Percentiles rank a stretch among this genome's conserved stretches.
phyloP scores from a whole-genome alignment of 352 stramenopile genomes.

The Phytophthora sojae region DNA sequence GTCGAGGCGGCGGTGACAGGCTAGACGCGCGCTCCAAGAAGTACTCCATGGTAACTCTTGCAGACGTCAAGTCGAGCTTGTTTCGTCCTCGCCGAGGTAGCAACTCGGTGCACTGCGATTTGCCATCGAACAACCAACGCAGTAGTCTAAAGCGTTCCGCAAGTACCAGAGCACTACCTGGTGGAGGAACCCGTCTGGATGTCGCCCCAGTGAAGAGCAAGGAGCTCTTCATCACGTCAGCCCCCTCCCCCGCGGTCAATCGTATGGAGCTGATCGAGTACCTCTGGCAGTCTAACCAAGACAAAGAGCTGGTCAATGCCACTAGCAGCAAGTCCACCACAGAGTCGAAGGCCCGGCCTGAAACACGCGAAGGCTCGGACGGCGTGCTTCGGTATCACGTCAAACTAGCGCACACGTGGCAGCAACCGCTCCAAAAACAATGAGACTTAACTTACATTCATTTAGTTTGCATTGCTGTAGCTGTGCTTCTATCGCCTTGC shows the following conservation, averaged over 20 bases:
- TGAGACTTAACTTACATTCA: conserved; percentile 49
- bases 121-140: conserved; percentile 22
- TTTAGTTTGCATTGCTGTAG: conserved; percentile 22
- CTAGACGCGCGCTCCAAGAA: conserved; percentile 24
- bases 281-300: conserved; percentile 39
- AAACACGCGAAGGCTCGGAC: conserved; percentile 14
- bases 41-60: conserved; percentile 64
- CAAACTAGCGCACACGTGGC: conserved; percentile 71
- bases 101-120: conserved; percentile 51
- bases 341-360: conserved; percentile 19
- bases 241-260: conserved; percentile 11
- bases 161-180: conserved; percentile 3
- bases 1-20: conserved; percentile 19
- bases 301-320: conserved; percentile 23
- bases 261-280: conserved; percentile 36
- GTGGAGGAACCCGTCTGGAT: conserved; percentile 2
- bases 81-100: conserved; percentile 32
- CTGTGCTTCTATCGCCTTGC: conserved; percentile 41
- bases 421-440: conserved; percentile 32
- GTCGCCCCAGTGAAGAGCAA: conserved; percentile 16
- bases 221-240: conserved; percentile 38
- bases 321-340: conserved; percentile 8
- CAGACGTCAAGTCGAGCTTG: conserved; percentile 48
- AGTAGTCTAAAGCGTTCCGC: conserved; percentile 5
- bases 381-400: conserved; percentile 65